These are phyloP conservation scores for Scytalidium lignicola DNA, from an alignment of 2,329 filamentous ascomycete genomes.

Conservation along the genomic window DNA sequence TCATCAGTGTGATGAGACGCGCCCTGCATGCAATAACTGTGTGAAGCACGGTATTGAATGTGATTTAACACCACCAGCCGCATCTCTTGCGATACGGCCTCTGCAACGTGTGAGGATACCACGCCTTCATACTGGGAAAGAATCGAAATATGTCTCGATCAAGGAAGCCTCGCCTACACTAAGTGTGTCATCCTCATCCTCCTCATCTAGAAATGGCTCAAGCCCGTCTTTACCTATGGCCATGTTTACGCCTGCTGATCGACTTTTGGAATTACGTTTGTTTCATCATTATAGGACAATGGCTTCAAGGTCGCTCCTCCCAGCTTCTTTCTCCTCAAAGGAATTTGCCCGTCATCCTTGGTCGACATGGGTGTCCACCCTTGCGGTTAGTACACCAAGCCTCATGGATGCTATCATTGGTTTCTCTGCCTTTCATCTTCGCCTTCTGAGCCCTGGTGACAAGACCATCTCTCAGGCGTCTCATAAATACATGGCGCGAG, in stretches of 20 bases:
- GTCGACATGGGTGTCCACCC: conserved; percentile 50
- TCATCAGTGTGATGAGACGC: conserved; percentile 55
- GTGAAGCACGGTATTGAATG: conserved; percentile 57
- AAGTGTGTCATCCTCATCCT: conserved; percentile 11
- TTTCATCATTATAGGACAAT: conserved; percentile 58
- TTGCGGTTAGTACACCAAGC: conserved; percentile 54
- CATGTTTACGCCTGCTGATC: conserved; percentile 12
- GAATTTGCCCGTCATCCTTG: conserved; percentile 29
- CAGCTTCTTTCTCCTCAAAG: conserved; percentile 28
- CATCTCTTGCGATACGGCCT: conserved; percentile 19
- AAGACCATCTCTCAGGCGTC: conserved; percentile 51
- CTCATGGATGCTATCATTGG: conserved; percentile 57
- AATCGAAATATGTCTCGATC: background rate
- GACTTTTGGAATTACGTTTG: conserved; percentile 48
- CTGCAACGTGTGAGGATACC: conserved; percentile 13
- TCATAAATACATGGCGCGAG: conserved; percentile 57
- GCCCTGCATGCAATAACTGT: conserved; percentile 59
- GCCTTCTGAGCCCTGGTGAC: conserved; percentile 48
- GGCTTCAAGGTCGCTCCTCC: conserved; percentile 51
- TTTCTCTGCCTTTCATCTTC: conserved; percentile 56
- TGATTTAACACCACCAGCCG: conserved; percentile 47
- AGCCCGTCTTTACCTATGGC: background rate
- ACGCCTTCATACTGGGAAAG: background rate
- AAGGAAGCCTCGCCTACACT: background rate
- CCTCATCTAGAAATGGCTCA: background rate